Base-by-base conservation (phyloP, 1,284 basidiomycete genomes). In the Rhodotorula sp. region DNA sequence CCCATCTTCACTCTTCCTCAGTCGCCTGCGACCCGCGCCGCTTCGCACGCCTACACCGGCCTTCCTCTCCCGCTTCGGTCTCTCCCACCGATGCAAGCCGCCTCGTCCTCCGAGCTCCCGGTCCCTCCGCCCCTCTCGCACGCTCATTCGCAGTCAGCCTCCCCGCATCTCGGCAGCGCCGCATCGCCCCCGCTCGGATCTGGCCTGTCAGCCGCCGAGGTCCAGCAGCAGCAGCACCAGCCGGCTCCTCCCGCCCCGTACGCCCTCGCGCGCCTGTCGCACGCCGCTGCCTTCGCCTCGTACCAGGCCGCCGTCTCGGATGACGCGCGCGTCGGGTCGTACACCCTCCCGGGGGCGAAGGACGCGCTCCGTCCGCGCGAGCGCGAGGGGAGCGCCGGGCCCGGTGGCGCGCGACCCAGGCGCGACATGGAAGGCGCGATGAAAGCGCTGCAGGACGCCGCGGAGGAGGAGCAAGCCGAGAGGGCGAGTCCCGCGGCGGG, bases 221-320 rank as follows among this genome's bases (percentile, higher is more conserved):
- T 12, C 23, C 25, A 4, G 19, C 10, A 14, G 25, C 53, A 16
- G 14, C 16, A 16, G 7, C 27, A 17, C 7, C 53, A 9, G 16
- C 45, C 49, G 34, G 14, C 17, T 16, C 23, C 19, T 13, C 44
- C 23, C 27, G 65, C 68, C 14, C 60, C 60, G 25, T 66, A 42
- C n/a, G 68, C 49, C 23, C 60, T 46, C 44, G 68, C 64, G 23
- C 44, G 21, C 19, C 56, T 34, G 12, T 13, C 25, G 25, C 62
- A 68, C 52, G 54, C 42, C n/a, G 23, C 27, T 7, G 67, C 67
- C 44, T 68, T 60, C 46, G 57, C 27, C 34, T 34, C 8, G 14
- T 64, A 60, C 62, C 50, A 56, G 21, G 61, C 61, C 8, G 27
- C 45, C 7, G n/a, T 16, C 4, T 19, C 27, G 23, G 52, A n/a